Base-by-base conservation (phyloP, 2,329 filamentous ascomycete species). In the Teratosphaeriaceae sp. region DNA sequence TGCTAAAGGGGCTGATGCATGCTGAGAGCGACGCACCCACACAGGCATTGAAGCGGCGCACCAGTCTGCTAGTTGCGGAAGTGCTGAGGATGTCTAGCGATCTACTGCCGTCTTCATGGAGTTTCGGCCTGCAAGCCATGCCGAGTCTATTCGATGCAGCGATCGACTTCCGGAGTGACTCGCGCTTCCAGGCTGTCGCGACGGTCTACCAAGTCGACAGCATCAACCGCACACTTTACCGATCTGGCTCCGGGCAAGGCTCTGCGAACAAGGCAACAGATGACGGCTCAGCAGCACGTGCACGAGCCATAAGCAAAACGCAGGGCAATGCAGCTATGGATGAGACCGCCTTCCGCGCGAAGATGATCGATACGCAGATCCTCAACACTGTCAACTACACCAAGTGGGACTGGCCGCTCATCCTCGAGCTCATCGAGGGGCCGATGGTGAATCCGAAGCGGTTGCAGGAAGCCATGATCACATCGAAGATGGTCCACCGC, bases 171-270 rank as follows among this genome's bases (percentile, higher is more conserved):
- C 72, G 78, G 18, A 73, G 80, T 16, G 79, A 89, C 22, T 76
- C 80, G 19, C 82, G 87, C 42, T 89, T 89, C 53, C 74, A 85
- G 44, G 88, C 90, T 5, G 89, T 88, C 6, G 83, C 88, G 6
- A 94, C 94, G 15, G 87, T 98, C 11, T 98, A 97, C 58, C 92
- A 97, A 61, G 94, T 98, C 42, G 95, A 95, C 67, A 96, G 90
- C 60, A 88, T 98, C 52, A 98, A 90, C 63, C 80, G 88, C 49
- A 97, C 89, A 0, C 69, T 98, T 12, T 94, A 94, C 60, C 78
- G 88, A 44, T 94, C 87, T 37, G 78, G 79, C 5, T 68, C 70
- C n/a, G 60, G 42, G 6, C 61, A 16, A 55, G 40, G 31, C 12
- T 57, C 45, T 16, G 41, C 49, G 16, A 45, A 44, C 3, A 51